phyloP scores from a whole-genome alignment of 352 stramenopile genomes.

The Phytophthora citrophthora region DNA sequence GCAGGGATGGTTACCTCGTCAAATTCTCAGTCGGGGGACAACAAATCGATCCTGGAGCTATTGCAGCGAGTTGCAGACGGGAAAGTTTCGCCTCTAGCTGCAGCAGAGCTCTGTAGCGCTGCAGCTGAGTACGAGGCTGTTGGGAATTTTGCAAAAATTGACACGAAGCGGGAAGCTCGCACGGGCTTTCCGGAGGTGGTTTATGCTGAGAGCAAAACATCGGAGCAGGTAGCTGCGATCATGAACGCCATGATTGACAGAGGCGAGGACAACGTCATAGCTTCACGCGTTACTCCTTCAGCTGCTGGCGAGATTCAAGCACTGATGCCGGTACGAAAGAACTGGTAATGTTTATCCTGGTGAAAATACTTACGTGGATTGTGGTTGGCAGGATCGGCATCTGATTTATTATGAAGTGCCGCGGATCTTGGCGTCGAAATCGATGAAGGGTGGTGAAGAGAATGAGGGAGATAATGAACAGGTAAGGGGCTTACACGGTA shows the following conservation, averaged over 20 bases:
- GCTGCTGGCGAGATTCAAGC: conserved; percentile 48
- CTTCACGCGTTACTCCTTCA: conserved; percentile 72
- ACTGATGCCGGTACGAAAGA: conserved; percentile 45
- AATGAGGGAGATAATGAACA: conserved; percentile 12
- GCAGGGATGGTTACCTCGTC: conserved; percentile 25
- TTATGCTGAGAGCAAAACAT: conserved; percentile 94
- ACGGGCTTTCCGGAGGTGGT: conserved; percentile 96
- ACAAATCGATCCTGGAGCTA: conserved; percentile 48
- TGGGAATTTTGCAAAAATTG: conserved; percentile 81
- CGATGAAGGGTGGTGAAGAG: conserved; percentile 12
- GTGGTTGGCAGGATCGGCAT: conserved; percentile 35
- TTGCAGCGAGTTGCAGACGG: conserved; percentile 65
- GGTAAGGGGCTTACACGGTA: conserved; percentile 6
- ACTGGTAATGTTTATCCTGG: neutral
- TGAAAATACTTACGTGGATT: conserved; percentile 2
- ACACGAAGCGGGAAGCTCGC: conserved; percentile 87
- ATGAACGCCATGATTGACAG: conserved; percentile 87
- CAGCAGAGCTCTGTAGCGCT: conserved; percentile 33
- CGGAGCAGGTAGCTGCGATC: conserved; percentile 90
- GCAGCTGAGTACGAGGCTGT: conserved; percentile 57
- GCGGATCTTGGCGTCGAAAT: conserved; percentile 72
- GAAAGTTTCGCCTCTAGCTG: conserved; percentile 42
- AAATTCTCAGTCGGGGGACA: conserved; percentile 14
- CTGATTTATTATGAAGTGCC: conserved; percentile 73
- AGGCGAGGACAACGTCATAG: conserved; percentile 73